Evolutionary conservation across 2,329 filamentous ascomycete species (phyloP), one percentile per base, ranked within the genome.

Genomic region (Cryphonectria parasitica): DNA sequence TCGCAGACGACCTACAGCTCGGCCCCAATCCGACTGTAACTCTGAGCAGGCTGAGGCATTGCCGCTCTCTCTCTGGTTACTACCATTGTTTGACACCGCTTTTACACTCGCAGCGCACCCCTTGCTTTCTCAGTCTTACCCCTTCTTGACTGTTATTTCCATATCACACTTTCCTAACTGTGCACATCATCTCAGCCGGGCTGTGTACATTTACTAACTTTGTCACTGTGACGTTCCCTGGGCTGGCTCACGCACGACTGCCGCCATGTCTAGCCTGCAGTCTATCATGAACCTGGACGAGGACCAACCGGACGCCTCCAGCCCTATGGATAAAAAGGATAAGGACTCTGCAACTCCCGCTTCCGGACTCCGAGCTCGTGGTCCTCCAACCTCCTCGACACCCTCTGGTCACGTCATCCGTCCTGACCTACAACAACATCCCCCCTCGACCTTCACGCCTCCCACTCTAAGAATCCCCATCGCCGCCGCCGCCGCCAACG

Each of bases 271-370:
- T 74, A 86, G 84, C 77, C 82, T 88, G 74, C 83, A 83, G 76
- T 85, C 85, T 76, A 88, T 88, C 77, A 87, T 88, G 83, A 86
- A 88, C 78, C 80, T 82, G 76, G 83, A 85, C 75, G 84, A 87
- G 75, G 85, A 85, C 75, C 80, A 82, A 73, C 77, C 77, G 71
- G 80, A 82, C 74, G 77, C 82, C 70, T 70, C 70, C 70, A 75
- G 70, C 66, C 78, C 78, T 77, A 75, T 79, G 76, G 80, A 82
- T 83, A 85, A 83, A 83, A 86, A 79, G 80, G 79, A 80, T 76
- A 79, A 78, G 74, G 79, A 79, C 76, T 77, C 83, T 76, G 76
- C 77, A 80, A 79, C 77, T 79, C 78, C 77, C 72, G 75, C 77
- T 76, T 77, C 76, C 71, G 75, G 76, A 74, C 77, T 75, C 77